These are phyloP conservation scores for Oenanthe javanica DNA, from an alignment of 140 eudicot genomes.

Conservation along the genomic window DNA sequence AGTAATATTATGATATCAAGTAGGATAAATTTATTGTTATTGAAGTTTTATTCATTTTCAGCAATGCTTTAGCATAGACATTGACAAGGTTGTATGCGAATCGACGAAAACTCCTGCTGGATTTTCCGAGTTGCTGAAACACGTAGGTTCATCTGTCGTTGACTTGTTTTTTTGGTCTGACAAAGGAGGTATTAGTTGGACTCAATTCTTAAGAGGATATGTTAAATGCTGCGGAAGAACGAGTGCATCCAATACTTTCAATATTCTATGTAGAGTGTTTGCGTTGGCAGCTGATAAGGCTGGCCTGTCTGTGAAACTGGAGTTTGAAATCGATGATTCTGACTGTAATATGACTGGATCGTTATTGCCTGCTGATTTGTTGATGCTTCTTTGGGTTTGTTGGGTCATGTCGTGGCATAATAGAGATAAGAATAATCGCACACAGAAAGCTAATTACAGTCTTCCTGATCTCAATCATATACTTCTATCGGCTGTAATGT, in stretches of 20 bases:
- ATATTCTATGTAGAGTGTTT: constrained; percentile 41
- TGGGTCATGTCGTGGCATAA: constrained; percentile 64
- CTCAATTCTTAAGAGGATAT: constrained; percentile 61
- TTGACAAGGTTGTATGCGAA: constrained; percentile 34
- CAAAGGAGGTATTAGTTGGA: constrained; percentile 59
- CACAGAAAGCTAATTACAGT: constrained; percentile 18
- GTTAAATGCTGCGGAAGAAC: constrained; percentile 60
- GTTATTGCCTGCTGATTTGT: constrained; percentile 42
- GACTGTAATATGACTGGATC: constrained; percentile 64
- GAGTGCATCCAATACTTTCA: constrained; percentile 44
- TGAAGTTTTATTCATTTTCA: constrained; percentile 23
- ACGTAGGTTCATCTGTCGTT: constrained; percentile 45
- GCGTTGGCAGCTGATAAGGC: constrained; percentile 36
- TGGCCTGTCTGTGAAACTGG: constrained; percentile 49
- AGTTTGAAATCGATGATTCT: constrained; percentile 50
- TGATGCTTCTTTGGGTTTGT: constrained; percentile 70
- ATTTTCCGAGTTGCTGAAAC: constrained; percentile 34
- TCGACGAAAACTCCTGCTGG: constrained; percentile 29
- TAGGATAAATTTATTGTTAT: neutral
- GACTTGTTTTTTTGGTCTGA: constrained; percentile 52
- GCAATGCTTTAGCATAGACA: constrained; percentile 56
- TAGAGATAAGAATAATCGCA: constrained; percentile 14
- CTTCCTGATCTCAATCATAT: constrained; percentile 68
- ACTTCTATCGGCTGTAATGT: constrained; percentile 54
- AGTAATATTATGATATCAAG: neutral